Conservation (phyloP, 176 grass and related monocot species). For the Musa troglodytarum region DNA sequence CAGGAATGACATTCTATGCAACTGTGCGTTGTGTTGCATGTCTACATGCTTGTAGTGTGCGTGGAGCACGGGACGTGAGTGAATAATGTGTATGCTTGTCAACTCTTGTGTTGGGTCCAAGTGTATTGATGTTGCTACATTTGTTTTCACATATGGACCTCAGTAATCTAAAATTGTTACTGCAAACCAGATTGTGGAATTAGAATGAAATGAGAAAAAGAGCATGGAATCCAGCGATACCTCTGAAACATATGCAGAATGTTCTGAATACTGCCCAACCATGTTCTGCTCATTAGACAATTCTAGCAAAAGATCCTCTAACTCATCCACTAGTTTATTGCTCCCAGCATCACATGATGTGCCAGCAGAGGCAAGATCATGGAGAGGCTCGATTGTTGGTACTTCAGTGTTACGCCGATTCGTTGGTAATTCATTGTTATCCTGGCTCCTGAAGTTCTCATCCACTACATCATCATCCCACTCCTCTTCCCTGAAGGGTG, state of each 20-base stretch:
- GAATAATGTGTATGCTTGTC: neutral
- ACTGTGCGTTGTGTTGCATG: too few species aligned
- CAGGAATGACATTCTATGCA: too few species aligned
- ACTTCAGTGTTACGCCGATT: neutral
- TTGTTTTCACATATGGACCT: neutral
- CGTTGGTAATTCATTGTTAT: neutral
- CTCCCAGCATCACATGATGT: neutral
- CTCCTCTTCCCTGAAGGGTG: conserved; percentile 81
- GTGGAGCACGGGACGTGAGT: too few species aligned
- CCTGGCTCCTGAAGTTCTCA: conserved; percentile 1
- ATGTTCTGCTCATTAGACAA: conserved; percentile 11
- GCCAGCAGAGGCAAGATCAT: neutral
- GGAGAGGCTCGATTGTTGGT: neutral
- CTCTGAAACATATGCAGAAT: neutral
- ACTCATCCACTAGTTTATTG: neutral
- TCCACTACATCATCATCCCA: conserved; percentile 29
- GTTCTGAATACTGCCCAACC: neutral
- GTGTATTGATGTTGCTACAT: neutral
- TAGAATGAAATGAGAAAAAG: neutral
- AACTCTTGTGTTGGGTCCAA: neutral
- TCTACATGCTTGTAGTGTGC: too few species aligned
- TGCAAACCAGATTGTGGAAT: neutral
- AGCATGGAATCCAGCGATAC: neutral
- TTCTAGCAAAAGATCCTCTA: conserved; percentile 13
- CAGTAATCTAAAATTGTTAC: neutral